Conservation (phyloP, 164 flowering plant species). For the Vitis cinerea region DNA sequence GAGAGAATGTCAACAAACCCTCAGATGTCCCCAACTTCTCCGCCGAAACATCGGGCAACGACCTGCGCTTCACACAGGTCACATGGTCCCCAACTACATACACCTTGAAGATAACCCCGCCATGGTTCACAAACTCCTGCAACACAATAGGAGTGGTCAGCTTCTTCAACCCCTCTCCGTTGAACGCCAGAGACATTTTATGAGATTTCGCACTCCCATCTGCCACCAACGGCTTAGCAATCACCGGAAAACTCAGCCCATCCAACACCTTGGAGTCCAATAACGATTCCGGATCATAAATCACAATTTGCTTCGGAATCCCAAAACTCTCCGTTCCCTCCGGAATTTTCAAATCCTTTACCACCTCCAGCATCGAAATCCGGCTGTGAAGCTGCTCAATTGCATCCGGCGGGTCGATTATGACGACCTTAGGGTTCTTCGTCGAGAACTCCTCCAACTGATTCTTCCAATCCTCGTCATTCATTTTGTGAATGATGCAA, state of each 20-base stretch:
- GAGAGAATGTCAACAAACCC: conserved; percentile 37
- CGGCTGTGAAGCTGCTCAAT: conserved; percentile 37
- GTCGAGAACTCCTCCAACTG: conserved; percentile 20
- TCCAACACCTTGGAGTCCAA: neutral
- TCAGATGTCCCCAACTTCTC: conserved; percentile 19
- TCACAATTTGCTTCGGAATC: conserved; percentile 31
- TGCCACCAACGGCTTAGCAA: conserved; percentile 46
- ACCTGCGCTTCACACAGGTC: conserved; percentile 38
- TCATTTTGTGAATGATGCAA: conserved; percentile 44
- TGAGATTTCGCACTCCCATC: conserved; percentile 41
- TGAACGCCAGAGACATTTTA: conserved; percentile 33
- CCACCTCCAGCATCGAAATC: conserved; percentile 41
- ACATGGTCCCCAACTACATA: conserved; percentile 42
- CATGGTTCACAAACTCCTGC: conserved; percentile 59
- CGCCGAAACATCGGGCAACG: conserved; percentile 41
- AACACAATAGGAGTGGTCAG: conserved; percentile 33
- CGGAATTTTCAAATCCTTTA: conserved; percentile 16
- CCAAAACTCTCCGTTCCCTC: neutral
- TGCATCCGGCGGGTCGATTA: conserved; percentile 35
- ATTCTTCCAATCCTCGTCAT: conserved; percentile 28
- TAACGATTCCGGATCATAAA: conserved; percentile 12
- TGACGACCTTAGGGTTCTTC: conserved; percentile 22
- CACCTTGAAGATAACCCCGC: conserved; percentile 54
- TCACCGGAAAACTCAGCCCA: conserved; percentile 31
- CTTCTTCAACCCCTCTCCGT: conserved; percentile 21